These are phyloP conservation scores for Pseudogymnoascus sp. DNA, from an alignment of 2,329 filamentous ascomycete species.

Conservation along the genomic window DNA sequence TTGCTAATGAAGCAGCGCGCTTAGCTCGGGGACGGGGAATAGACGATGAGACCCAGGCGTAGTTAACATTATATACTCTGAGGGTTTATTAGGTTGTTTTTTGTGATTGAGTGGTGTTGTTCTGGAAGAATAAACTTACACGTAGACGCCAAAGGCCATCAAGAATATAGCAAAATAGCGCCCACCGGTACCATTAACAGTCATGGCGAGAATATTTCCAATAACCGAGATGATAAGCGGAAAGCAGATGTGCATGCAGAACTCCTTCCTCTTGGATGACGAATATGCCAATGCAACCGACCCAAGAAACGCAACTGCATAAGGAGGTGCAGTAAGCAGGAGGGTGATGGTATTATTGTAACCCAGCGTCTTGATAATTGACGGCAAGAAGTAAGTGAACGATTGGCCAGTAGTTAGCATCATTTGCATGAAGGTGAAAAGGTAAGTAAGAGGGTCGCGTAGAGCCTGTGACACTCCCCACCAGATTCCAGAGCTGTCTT, in stretches of 20 bases:
- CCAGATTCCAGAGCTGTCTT: background rate
- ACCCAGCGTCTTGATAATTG: conserved; percentile 27
- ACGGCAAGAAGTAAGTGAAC: conserved; percentile 28
- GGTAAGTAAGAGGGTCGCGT: background rate
- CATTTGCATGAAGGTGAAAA: background rate
- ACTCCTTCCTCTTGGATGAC: conserved; percentile 20
- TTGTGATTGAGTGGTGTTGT: background rate
- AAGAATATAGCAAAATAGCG: conserved; percentile 16
- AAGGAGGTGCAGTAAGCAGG: conserved; percentile 29
- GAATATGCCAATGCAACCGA: conserved; percentile 15
- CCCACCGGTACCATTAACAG: conserved; percentile 7
- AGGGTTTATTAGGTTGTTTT: background rate
- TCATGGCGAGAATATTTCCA: conserved; percentile 14
- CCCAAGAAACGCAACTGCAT: conserved; percentile 26
- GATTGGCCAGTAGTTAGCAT: background rate
- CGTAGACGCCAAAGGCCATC: conserved; percentile 11
- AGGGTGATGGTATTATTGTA: conserved; percentile 23
- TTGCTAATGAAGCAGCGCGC: conserved; percentile 17
- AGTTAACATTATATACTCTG: background rate
- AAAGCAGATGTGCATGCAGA: conserved; percentile 14
- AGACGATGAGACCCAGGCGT: conserved; percentile 14
- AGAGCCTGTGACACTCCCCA: background rate
- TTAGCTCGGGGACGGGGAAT: conserved; percentile 15
- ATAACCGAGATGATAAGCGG: conserved; percentile 12
- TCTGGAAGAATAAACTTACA: background rate